Evolutionary conservation across 257 asterid genomes (phyloP).

Genomic region (Gardenia jasminoides): DNA sequence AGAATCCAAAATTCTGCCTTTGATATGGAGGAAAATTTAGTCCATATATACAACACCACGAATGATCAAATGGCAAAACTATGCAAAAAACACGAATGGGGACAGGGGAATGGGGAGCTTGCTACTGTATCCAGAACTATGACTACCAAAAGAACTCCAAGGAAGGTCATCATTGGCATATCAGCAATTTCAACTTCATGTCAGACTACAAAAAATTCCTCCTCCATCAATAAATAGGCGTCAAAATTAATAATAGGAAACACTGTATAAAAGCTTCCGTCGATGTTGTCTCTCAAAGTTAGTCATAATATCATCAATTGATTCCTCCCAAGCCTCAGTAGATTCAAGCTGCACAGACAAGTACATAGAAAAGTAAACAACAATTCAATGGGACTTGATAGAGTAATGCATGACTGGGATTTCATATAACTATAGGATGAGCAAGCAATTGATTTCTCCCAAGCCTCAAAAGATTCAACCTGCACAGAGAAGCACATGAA

Average conservation of each 20-base stretch:
- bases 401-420: not conserved
- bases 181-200: too few relatives aligned
- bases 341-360: conserved; percentile 53
- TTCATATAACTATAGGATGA: not conserved
- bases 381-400: not conserved
- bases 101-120: too few relatives aligned
- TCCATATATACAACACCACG: too few relatives aligned
- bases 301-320: conserved; percentile 58
- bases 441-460: not conserved
- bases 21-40: too few relatives aligned
- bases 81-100: too few relatives aligned
- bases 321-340: conserved; percentile 78
- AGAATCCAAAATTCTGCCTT: too few relatives aligned
- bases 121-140: too few relatives aligned
- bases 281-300: conserved; percentile 75
- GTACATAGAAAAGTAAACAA: conserved; percentile 14
- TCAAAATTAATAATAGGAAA: conserved; percentile 56
- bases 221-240: not conserved
- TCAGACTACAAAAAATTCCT: not conserved
- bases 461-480: too few relatives aligned
- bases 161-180: too few relatives aligned
- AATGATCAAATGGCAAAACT: too few relatives aligned
- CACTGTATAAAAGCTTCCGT: conserved; percentile 72
- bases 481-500: too few relatives aligned
- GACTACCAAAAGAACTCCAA: too few relatives aligned